Conservation (phyloP, 805 yeast species). For the Starmerella cellae region DNA sequence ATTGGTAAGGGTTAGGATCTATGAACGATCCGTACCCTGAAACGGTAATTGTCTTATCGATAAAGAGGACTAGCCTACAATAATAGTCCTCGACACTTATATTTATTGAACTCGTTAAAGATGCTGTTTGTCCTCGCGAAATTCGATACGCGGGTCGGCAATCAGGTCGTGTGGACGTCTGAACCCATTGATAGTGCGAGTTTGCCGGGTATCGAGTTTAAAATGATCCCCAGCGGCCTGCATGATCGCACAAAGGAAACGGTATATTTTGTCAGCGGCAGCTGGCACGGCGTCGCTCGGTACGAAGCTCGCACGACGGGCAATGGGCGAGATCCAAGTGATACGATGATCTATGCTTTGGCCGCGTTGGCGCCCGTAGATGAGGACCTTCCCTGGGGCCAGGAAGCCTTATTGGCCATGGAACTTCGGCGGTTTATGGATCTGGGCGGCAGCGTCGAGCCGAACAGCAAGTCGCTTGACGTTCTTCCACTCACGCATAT, state of each 20-base stretch:
- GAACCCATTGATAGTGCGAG: constrained; percentile 17
- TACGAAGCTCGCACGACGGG: constrained; percentile 12
- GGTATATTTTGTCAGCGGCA: constrained; percentile 34
- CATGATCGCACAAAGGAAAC: constrained; percentile 42
- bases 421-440: constrained; percentile 16
- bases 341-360: constrained; percentile 16
- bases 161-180: constrained; percentile 36
- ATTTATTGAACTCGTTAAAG: too few species aligned
- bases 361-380: constrained; percentile 18
- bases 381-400: constrained; percentile 16
- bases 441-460: neutral
- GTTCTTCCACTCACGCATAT: constrained; percentile 3
- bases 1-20: too few species aligned
- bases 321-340: constrained; percentile 8
- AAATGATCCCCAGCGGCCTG: constrained; percentile 56
- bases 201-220: constrained; percentile 42
- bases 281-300: constrained; percentile 18
- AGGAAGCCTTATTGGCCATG: constrained; percentile 15
- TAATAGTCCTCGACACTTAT: too few species aligned
- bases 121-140: constrained; percentile 35
- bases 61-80: too few species aligned
- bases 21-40: too few species aligned
- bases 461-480: neutral
- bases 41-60: too few species aligned
- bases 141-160: constrained; percentile 42